These are phyloP conservation scores for Phytophthora megakarya DNA, from an alignment of 352 stramenopile species.

Conservation along the genomic window DNA sequence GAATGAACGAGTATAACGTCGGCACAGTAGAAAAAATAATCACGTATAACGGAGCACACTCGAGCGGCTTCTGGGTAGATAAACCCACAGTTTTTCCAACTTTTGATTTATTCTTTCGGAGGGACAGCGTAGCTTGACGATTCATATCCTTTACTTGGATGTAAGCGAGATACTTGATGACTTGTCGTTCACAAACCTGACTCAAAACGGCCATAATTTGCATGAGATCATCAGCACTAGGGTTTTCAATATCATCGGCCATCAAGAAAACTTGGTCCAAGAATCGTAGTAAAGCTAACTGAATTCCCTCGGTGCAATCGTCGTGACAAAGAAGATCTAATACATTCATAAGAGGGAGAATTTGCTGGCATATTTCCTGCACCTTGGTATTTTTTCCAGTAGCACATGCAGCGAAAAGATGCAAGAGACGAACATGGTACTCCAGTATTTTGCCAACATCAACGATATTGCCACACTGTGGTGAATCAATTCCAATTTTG, in stretches of 20 bases:
- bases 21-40: conserved; percentile 49
- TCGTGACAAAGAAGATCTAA: conserved; percentile 44
- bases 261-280: conserved; percentile 65
- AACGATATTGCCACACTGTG: not conserved
- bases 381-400: conserved; percentile 63
- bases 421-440: conserved; percentile 59
- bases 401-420: conserved; percentile 67
- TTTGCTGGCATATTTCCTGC: conserved; percentile 74
- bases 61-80: conserved; percentile 36
- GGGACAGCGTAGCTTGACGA: conserved; percentile 39
- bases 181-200: conserved; percentile 36
- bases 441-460: conserved; percentile 45
- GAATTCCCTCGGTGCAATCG: conserved; percentile 56
- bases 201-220: conserved; percentile 41
- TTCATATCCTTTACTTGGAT: conserved; percentile 59
- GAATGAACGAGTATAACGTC: conserved; percentile 55
- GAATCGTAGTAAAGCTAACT: conserved; percentile 58
- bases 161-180: conserved; percentile 42
- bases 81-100: conserved; percentile 26
- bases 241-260: conserved; percentile 56
- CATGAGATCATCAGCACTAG: conserved; percentile 44
- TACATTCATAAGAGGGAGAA: conserved; percentile 50
- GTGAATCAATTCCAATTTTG: not conserved
- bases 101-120: conserved; percentile 57
- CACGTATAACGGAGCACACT: conserved; percentile 45